Base-by-base conservation (phyloP, 176 grass and related monocot species). In the Themeda triandra region DNA sequence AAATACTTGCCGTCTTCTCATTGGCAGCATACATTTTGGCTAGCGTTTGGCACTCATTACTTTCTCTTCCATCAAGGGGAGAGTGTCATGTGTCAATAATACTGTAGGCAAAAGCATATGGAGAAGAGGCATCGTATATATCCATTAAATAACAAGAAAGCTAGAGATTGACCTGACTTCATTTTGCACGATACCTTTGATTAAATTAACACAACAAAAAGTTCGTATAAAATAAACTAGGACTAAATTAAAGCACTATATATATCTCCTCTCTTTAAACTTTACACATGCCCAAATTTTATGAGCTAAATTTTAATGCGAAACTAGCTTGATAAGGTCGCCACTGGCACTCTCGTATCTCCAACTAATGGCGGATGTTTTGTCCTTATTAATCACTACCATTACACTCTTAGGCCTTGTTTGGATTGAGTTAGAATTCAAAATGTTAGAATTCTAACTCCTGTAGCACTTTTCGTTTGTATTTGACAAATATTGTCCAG, bases 241-340 rank as follows among this genome's bases (percentile, higher is more conserved):
- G 27, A 17, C 18, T 51, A 45, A 82, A 13, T 14, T 45, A 45
- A 14, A 83, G 37, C 68, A 72, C 32, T 40, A 40, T 40, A 40
- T 44, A 60, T n/a, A 63, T 40, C 13, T n/a, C 11, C 4, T 49
- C 6, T 19, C 59, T 51, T 29, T 54, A 51, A 11, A 25, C 23
- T 84, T 39, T 67, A 27, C 31, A 56, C 25, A 39, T 84, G 9
- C 15, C 60, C 36, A 76, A 84, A 84, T 48, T 67, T 56, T 35
- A 76, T 5, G 6, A 40, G 39, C 39, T 3, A 65, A 13, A 37
- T 33, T 39, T 19, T 27, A 53, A 66, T 53, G 31, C 8, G 53
- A 1, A 53, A 19, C 1, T 13, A 14, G 42, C 14, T 29, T 67
- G 44, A 84, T 66, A 84, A 76, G 72, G 39, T 67, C 0, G 24